Evolutionary conservation across 192 early-diverging fungal species (phyloP), one percentile per base, ranked within the genome.

Genomic region (Umbelopsis sp.): DNA sequence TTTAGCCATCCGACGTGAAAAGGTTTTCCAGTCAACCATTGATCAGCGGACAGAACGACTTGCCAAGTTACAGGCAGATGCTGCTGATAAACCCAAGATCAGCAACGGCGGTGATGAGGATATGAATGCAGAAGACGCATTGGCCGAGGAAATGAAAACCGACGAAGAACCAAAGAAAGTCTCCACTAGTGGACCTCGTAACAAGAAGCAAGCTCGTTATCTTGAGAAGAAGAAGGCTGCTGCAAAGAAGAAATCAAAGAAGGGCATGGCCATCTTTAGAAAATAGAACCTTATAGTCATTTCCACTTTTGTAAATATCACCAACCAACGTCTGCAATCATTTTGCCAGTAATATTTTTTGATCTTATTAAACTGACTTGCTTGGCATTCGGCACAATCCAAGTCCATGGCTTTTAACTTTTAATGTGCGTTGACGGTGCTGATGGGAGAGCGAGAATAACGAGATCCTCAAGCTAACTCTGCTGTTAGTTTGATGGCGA

Each of bases 1-100:
- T 6, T 24, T 67, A 78, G 86, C 86, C 29, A 84, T 89, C 70
- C 88, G 87, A 79, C 85, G 88, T 66, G 75, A 85, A 45, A 73
- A 66, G 8, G 53, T 89, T 29, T 89, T 87, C 49, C 77, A 76
- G 43, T 82, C 86, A 56, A 83, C 87, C 36, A 87, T 88, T 65
- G 80, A 79, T 69, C 81, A 80, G 22, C 84, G 86, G 51, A 66
- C 82, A 4, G 71, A 73, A 31, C 80, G 87, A 54, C 67, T 88
- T 29, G 80, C 80, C 16, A 69, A 62, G 26, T 69, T 66, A 50
- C 80, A 81, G 65, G 70, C 71, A 24, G 76, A 70, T 25, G 76
- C 77, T 6, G 74, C 73, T 20, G 59, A 69, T 2, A 70, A 73
- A 8, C 49, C 59, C 44, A 76, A 66, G 21, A 67, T 76, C 5